Evolutionary conservation across 1,139 yeast genomes (phyloP), one percentile per base, ranked within the genome.

Genomic region (Pneumocystis oryctolagi): DNA sequence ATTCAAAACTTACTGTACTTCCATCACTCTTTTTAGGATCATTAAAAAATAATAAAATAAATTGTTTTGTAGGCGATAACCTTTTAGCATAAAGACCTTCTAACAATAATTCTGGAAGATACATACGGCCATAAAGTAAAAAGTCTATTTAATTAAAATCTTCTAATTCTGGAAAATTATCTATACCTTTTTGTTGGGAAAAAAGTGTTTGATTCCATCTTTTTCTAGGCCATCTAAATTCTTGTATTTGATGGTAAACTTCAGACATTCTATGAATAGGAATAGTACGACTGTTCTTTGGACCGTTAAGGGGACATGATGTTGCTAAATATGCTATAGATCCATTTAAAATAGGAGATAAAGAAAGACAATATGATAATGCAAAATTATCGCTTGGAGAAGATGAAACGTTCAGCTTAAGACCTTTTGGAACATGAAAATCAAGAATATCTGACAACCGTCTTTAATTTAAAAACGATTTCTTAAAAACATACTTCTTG

Each of bases 81-180:
- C 89, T 77, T 66, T 87, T 83, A 56, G 90, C 83, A 12, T 84
- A 70, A 94, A 92, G 85, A 0, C 96, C 96, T 72, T 92, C 98
- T 6, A 94, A 75, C 4, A 88, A 84, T 30, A 89, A 84, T 1
- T 89, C 87, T 0, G 98, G 98, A 67, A 92, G 84, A 70, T 85
- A 87, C 83, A 94, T 82, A 66, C 95, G 78, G 0, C 97, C 98
- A 71, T 89, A 92, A 40, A 83, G 71, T 20, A 85, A 71, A 0
- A 79, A 74, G 56, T 71, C 72, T 68, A 66, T 67, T 2, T 64
- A 62, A 63, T 75, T 77, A 3, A 9, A 73, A 69, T 30, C 76
- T 60, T 85, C 78, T 56, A 4, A 81, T 77, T 66, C 82, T 77
- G 71, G 86, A 89, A 64, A 66, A 30, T 31, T 9, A 16, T 14